A percentile compares a stretch with the other conserved stretches of the same genome.
These are phyloP conservation scores for Breynia disticha DNA, from an alignment of 441 rosid species.

Conservation along the genomic window DNA sequence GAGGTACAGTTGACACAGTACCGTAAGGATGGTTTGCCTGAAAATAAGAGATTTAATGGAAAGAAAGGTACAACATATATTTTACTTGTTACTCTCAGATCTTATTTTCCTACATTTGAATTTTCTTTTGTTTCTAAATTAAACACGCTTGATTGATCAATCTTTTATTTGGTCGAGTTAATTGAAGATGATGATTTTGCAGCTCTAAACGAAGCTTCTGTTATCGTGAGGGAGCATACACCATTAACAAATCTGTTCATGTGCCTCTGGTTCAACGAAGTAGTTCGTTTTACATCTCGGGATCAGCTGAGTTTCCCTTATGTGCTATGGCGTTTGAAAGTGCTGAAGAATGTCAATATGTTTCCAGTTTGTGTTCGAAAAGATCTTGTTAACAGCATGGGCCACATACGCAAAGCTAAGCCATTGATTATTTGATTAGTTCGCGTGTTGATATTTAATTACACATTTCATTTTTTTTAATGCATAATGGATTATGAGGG, in stretches of 20 bases:
- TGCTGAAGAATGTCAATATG: slow-evolving; percentile 58
- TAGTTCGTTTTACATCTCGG: slow-evolving; percentile 88
- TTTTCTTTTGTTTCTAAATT: too few relatives aligned
- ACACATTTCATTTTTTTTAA: too few relatives aligned
- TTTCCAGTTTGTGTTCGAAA: slow-evolving; percentile 87
- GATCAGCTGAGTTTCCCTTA: slow-evolving; percentile 96
- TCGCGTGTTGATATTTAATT: too few relatives aligned
- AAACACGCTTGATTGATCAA: not conserved
- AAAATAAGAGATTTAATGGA: slow-evolving; percentile 70
- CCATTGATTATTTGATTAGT: slow-evolving; percentile 42
- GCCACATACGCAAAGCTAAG: slow-evolving; percentile 87
- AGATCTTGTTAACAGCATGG: slow-evolving; percentile 89
- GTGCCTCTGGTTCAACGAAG: slow-evolving; percentile 99
- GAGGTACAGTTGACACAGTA: slow-evolving; percentile 72
- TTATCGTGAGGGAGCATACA: slow-evolving; percentile 83
- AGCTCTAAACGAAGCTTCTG: slow-evolving; percentile 89
- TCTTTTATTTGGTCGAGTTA: not conserved
- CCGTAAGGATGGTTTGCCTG: slow-evolving; percentile 64
- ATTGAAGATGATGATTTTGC: slow-evolving; percentile 16
- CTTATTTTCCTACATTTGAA: too few relatives aligned
- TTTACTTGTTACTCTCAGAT: too few relatives aligned
- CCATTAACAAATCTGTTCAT: slow-evolving; percentile 66
- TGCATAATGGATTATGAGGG: too few relatives aligned
- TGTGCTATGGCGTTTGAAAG: slow-evolving; percentile 75
- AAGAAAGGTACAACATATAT: slow-evolving; percentile 55